Percentiles rank a stretch among this genome's conserved stretches.
Evolutionary conservation across 2,329 filamentous ascomycete species (phyloP).

Genomic region (Alternaria sp.): DNA sequence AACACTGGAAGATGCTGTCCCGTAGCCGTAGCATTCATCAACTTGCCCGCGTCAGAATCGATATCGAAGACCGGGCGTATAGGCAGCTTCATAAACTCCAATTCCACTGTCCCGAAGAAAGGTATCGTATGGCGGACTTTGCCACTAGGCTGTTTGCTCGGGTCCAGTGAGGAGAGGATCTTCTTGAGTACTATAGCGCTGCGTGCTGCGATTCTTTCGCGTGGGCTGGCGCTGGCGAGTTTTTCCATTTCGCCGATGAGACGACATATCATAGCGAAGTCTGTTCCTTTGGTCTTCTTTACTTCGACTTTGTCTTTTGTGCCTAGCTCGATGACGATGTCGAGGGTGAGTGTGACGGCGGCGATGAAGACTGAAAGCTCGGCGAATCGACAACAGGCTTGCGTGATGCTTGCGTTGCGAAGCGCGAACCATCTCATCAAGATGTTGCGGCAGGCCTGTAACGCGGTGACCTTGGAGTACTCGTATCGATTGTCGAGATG

Average conservation of each 20-base stretch:
- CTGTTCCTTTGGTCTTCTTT: slow-evolving; percentile 40
- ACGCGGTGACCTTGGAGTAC: slow-evolving; percentile 42
- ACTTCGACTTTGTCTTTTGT: slow-evolving; percentile 43
- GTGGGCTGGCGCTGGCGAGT: slow-evolving; percentile 34
- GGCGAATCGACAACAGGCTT: slow-evolving; percentile 42
- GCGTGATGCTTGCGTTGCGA: slow-evolving; percentile 42
- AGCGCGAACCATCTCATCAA: slow-evolving; percentile 48
- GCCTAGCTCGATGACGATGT: slow-evolving; percentile 45
- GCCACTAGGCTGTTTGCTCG: slow-evolving; percentile 26
- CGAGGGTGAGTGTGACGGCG: slow-evolving; percentile 42
- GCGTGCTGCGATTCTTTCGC: slow-evolving; percentile 43
- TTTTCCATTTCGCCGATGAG: slow-evolving; percentile 47
- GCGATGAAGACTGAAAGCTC: slow-evolving; percentile 46
- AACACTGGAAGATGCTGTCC: slow-evolving; percentile 39
- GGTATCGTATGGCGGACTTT: slow-evolving; percentile 38
- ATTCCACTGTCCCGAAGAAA: slow-evolving; percentile 44
- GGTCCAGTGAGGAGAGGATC: slow-evolving; percentile 41
- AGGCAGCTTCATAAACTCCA: slow-evolving; percentile 38
- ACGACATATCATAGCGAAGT: slow-evolving; percentile 46
- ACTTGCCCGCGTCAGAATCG: slow-evolving; percentile 37
- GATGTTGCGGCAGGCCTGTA: slow-evolving; percentile 45
- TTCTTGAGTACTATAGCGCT: slow-evolving; percentile 44
- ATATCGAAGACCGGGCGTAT: slow-evolving; percentile 37
- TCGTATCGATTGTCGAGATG: slow-evolving; percentile 41
- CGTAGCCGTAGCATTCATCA: slow-evolving; percentile 30